Percentiles rank a stretch among this genome's conserved stretches.
phyloP scores from a whole-genome alignment of 1,284 basidiomycete species.

The Malassezia obtusa region DNA sequence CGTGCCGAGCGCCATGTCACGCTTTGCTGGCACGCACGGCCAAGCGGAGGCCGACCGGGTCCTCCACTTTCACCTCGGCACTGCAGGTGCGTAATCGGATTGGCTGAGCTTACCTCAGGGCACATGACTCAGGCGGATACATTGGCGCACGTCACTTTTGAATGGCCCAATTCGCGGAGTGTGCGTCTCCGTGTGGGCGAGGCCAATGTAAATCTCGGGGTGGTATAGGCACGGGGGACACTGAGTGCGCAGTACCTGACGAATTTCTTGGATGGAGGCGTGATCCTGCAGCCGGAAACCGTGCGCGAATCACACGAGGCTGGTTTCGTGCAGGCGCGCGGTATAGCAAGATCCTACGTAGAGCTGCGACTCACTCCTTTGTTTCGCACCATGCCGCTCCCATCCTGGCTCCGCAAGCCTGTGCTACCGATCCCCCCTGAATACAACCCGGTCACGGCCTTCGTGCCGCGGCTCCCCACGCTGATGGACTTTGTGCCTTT shows the following conservation, averaged over 20 bases:
- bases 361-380: too few species aligned
- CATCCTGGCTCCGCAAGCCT: background rate
- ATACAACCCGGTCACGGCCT: background rate
- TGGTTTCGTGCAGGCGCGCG: too few species aligned
- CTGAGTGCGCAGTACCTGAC: background rate
- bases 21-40: conserved; percentile 62
- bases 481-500: conserved; percentile 4
- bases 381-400: background rate
- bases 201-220: conserved; percentile 31
- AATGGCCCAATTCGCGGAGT: conserved; percentile 33
- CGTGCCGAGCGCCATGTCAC: conserved; percentile 75
- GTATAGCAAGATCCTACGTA: too few species aligned
- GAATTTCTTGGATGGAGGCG: too few species aligned
- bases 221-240: conserved; percentile 13
- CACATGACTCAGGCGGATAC: conserved; percentile 5
- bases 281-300: too few species aligned
- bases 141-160: conserved; percentile 20
- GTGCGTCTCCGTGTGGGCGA: conserved; percentile 33
- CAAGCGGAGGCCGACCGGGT: conserved; percentile 50
- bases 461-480: background rate
- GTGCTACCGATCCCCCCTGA: conserved; percentile 1
- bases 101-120: background rate
- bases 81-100: conserved; percentile 4
- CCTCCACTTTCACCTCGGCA: conserved; percentile 33
- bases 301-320: too few species aligned